A percentile compares a stretch with the other conserved stretches of the same genome.
phyloP scores from a whole-genome alignment of 495 filamentous ascomycete species.

The Lophiostoma macrostomum region DNA sequence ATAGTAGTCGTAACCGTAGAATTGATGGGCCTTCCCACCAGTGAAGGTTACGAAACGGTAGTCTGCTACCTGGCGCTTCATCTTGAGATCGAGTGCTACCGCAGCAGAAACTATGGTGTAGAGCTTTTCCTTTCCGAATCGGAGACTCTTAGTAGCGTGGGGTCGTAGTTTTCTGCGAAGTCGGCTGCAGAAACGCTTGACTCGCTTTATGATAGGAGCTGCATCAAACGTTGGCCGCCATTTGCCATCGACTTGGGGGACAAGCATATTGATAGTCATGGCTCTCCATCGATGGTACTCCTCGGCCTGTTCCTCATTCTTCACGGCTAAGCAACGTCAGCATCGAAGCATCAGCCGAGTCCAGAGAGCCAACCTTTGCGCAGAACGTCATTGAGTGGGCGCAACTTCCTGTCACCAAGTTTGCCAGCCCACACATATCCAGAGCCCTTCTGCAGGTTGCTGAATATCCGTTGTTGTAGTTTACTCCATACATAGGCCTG shows the following conservation, averaged over 20 bases:
- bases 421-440: constrained; percentile 33
- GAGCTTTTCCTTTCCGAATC: constrained; percentile 24
- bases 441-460: constrained; percentile 17
- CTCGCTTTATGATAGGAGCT: constrained; percentile 25
- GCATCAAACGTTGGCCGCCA: constrained; percentile 31
- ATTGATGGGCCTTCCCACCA: constrained; percentile 15
- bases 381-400: constrained; percentile 30
- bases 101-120: constrained; percentile 32
- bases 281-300: constrained; percentile 30
- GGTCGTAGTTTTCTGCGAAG: constrained; percentile 27
- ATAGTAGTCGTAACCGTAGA: constrained; percentile 29
- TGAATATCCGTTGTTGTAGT: constrained; percentile 28
- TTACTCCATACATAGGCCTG: constrained; percentile 31
- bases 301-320: constrained; percentile 28
- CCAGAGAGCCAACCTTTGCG: constrained; percentile 21
- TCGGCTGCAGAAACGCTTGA: constrained; percentile 19
- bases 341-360: neutral
- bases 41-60: constrained; percentile 33
- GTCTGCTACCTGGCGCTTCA: constrained; percentile 31
- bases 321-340: constrained; percentile 20
- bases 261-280: constrained; percentile 28
- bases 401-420: constrained; percentile 30
- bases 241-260: constrained; percentile 32
- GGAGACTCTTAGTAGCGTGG: constrained; percentile 22
- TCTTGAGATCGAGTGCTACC: constrained; percentile 31